phyloP scores from a whole-genome alignment of 495 filamentous ascomycete species.

The Podospora didyma region DNA sequence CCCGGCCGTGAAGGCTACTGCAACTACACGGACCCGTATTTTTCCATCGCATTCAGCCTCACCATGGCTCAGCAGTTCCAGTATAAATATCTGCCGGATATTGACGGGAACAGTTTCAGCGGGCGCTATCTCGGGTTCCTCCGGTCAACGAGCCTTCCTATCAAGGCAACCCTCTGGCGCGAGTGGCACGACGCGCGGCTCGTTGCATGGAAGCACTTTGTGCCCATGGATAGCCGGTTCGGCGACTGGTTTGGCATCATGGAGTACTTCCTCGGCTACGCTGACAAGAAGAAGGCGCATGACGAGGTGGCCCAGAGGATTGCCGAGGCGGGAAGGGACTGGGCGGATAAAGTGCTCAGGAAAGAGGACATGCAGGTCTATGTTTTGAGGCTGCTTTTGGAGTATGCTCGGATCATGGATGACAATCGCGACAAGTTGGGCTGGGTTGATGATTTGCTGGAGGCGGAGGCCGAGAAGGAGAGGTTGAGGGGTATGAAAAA shows the following conservation, averaged over 20 bases:
- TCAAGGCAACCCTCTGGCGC: conserved; percentile 70
- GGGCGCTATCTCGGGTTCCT: conserved; percentile 69
- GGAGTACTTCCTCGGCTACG: conserved; percentile 31
- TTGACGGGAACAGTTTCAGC: conserved; percentile 71
- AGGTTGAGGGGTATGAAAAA: no score
- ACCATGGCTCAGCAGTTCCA: conserved; percentile 55
- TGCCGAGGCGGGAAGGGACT: conserved; percentile 58
- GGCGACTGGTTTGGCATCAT: conserved; percentile 72
- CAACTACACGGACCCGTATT: conserved; percentile 48
- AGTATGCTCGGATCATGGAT: conserved; percentile 66
- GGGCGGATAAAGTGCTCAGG: conserved; percentile 62
- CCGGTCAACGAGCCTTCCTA: conserved; percentile 56
- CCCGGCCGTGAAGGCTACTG: conserved; percentile 23
- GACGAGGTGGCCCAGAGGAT: conserved; percentile 57
- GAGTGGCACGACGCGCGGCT: conserved; percentile 74
- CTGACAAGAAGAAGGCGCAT: conserved; percentile 28
- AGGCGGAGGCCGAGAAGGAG: not conserved
- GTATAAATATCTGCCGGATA: conserved; percentile 60
- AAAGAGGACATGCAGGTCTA: conserved; percentile 72
- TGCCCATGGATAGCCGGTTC: conserved; percentile 83
- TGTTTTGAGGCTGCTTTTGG: conserved; percentile 62
- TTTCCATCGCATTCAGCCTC: conserved; percentile 28
- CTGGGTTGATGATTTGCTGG: conserved; percentile 34
- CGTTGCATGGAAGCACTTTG: conserved; percentile 69
- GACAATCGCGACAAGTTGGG: conserved; percentile 39